phyloP scores from a whole-genome alignment of 371 early-diverging fungal species.

The Mortierella sp. region DNA sequence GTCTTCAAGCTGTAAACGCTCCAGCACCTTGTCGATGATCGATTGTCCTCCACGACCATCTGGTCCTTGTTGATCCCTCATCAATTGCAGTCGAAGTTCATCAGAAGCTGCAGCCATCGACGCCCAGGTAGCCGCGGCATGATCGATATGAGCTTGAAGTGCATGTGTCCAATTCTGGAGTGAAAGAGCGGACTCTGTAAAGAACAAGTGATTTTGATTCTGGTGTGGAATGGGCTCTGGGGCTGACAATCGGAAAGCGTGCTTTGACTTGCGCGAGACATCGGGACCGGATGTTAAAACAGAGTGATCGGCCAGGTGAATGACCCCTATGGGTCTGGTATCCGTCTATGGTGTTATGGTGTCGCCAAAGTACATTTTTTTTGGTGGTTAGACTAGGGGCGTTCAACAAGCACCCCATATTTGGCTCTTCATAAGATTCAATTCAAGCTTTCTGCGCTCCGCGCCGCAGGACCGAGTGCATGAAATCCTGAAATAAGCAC shows the following conservation, averaged over 20 bases:
- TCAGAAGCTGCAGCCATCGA: constrained; percentile 12
- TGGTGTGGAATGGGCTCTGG: constrained; percentile 39
- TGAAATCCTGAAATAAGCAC: too few relatives aligned
- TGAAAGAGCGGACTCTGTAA: constrained; percentile 25
- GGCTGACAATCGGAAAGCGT: constrained; percentile 39
- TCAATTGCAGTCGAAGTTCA: constrained; percentile 14
- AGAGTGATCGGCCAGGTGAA: constrained; percentile 41
- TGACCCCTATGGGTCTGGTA: constrained; percentile 36
- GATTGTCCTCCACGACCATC: constrained; percentile 16
- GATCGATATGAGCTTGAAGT: constrained; percentile 40
- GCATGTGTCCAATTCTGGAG: constrained; percentile 37
- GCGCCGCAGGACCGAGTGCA: too few relatives aligned
- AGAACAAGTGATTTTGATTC: constrained; percentile 39
- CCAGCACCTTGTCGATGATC: constrained; percentile 48
- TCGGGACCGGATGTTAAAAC: constrained; percentile 39
- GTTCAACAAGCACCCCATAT: neutral
- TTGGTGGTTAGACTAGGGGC: neutral
- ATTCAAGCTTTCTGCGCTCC: too few relatives aligned
- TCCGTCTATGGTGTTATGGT: constrained; percentile 26
- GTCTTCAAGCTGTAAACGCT: constrained; percentile 39
- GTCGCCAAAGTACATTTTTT: neutral
- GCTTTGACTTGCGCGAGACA: constrained; percentile 48
- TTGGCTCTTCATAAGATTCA: too few relatives aligned
- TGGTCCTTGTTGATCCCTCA: neutral
- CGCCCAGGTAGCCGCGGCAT: constrained; percentile 14